phyloP scores from a whole-genome alignment of 2,329 filamentous ascomycete species.

The Ophiostoma angusticollis region DNA sequence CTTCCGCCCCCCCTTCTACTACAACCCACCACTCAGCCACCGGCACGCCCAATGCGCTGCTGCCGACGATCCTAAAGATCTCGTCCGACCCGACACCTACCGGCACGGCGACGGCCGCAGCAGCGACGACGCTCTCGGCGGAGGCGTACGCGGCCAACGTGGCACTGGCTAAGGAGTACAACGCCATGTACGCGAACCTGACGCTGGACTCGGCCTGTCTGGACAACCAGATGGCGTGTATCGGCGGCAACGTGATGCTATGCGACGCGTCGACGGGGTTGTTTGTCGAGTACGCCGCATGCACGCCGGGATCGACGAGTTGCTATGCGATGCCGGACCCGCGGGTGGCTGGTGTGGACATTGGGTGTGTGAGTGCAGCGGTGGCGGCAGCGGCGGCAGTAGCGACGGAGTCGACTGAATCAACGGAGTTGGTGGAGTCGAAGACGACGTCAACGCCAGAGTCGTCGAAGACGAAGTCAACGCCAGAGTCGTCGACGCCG shows the following conservation, averaged over 20 bases:
- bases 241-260: slow-evolving; percentile 33
- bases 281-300: slow-evolving; percentile 30
- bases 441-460: background rate
- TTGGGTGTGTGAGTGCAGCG: slow-evolving; percentile 33
- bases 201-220: slow-evolving; percentile 34
- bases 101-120: slow-evolving; percentile 8
- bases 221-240: slow-evolving; percentile 36
- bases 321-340: slow-evolving; percentile 45
- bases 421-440: background rate
- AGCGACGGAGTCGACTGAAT: background rate
- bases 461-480: background rate
- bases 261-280: slow-evolving; percentile 27
- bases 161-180: slow-evolving; percentile 30
- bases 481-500: background rate
- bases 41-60: slow-evolving; percentile 22
- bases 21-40: slow-evolving; percentile 26
- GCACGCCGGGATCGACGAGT: slow-evolving; percentile 19
- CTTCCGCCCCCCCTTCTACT: no score
- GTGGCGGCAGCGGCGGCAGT: slow-evolving; percentile 23
- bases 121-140: slow-evolving; percentile 28
- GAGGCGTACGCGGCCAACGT: slow-evolving; percentile 33
- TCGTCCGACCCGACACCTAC: slow-evolving; percentile 8
- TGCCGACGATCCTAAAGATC: slow-evolving; percentile 32
- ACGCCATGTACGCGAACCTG: slow-evolving; percentile 32
- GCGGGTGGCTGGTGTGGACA: slow-evolving; percentile 30